These are phyloP conservation scores for Suhomyces bribrorum DNA, from an alignment of 1,139 yeast species.

Conservation along the genomic window DNA sequence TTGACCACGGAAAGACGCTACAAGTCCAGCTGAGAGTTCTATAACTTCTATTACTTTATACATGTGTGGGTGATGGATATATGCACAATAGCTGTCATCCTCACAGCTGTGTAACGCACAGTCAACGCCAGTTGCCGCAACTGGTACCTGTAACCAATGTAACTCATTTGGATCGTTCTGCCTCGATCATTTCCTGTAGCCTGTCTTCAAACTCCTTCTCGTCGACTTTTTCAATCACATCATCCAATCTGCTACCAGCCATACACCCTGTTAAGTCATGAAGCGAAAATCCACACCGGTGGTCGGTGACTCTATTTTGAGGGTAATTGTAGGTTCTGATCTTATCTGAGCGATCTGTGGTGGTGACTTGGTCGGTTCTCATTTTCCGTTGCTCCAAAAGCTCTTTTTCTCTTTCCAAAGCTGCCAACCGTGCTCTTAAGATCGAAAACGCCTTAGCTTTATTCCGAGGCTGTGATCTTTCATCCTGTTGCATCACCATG, in stretches of 20 bases:
- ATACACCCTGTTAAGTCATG: slow-evolving; percentile 82
- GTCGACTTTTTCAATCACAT: slow-evolving; percentile 29
- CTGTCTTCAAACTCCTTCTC: slow-evolving; percentile 26
- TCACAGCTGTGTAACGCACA: too few species aligned
- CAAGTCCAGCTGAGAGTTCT: too few species aligned
- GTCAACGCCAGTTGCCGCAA: too few species aligned
- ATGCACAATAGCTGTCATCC: too few species aligned
- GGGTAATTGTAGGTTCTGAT: slow-evolving; percentile 91
- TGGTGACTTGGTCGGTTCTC: slow-evolving; percentile 80
- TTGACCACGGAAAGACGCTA: too few species aligned
- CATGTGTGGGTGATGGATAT: too few species aligned
- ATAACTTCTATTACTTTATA: too few species aligned
- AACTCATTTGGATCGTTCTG: slow-evolving; percentile 2
- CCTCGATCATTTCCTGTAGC: slow-evolving; percentile 20
- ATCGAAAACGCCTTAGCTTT: slow-evolving; percentile 92
- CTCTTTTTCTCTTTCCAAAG: slow-evolving; percentile 66
- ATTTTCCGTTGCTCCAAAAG: slow-evolving; percentile 65
- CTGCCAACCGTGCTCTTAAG: slow-evolving; percentile 81
- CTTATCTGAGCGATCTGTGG: slow-evolving; percentile 91
- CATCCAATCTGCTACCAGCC: slow-evolving; percentile 69
- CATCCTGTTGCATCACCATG: slow-evolving; percentile 89
- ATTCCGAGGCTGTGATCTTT: slow-evolving; percentile 90
- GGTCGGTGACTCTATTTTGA: slow-evolving; percentile 92
- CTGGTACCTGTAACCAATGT: too few species aligned
- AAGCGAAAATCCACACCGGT: slow-evolving; percentile 76